Evolutionary conservation across 768 basidiomycete genomes (phyloP).

Genomic region (Daedaleopsis sinensis): DNA sequence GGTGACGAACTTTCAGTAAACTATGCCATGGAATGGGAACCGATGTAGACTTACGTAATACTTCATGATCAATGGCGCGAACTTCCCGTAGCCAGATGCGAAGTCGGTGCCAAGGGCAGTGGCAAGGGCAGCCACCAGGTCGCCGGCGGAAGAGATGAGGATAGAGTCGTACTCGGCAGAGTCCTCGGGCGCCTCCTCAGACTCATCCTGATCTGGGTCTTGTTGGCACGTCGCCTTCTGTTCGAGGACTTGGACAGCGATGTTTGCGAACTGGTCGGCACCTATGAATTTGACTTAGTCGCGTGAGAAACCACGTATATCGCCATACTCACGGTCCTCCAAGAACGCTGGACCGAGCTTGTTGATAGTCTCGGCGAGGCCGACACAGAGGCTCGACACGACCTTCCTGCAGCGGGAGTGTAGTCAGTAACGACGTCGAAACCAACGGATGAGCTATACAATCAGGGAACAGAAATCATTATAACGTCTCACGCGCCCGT

Average conservation of each 20-base stretch:
- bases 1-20: not conserved
- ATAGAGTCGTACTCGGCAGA: constrained; percentile 97
- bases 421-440: constrained; percentile 23
- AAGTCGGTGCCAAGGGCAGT: constrained; percentile 87
- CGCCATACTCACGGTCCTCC: constrained; percentile 62
- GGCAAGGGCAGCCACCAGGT: constrained; percentile 90
- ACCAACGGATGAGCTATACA: constrained; percentile 14
- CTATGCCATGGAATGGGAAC: no score
- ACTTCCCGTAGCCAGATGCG: constrained; percentile 75
- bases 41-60: constrained; percentile 72
- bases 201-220: constrained; percentile 91
- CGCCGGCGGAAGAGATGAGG: constrained; percentile 90
- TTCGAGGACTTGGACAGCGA: constrained; percentile 85
- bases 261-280: constrained; percentile 75
- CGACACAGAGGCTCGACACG: constrained; percentile 83
- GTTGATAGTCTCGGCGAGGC: constrained; percentile 89
- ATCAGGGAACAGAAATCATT: constrained; percentile 39
- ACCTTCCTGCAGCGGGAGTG: constrained; percentile 62
- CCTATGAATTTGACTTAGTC: constrained; percentile 42
- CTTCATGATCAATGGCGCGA: constrained; percentile 87
- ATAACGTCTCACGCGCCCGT: constrained; percentile 60
- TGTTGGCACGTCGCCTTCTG: constrained; percentile 97
- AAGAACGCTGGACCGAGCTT: constrained; percentile 89
- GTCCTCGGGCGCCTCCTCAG: constrained; percentile 83
- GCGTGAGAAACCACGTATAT: not conserved